These are phyloP conservation scores for Ligustrum vulgare DNA, from an alignment of 257 asterid species.

Conservation along the genomic window DNA sequence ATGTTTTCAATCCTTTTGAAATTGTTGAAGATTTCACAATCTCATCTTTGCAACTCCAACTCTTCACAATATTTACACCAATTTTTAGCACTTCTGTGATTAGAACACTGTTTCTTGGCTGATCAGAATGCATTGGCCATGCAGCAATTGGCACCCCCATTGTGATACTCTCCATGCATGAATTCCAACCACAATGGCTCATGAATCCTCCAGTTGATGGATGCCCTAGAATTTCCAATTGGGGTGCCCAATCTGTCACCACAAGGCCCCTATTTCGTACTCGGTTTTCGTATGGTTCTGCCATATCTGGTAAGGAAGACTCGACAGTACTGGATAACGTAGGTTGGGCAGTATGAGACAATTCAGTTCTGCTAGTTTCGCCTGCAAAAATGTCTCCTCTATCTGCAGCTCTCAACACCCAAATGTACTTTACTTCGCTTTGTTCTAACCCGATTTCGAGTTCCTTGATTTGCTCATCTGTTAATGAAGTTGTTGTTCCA, in stretches of 20 bases:
- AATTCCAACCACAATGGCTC: constrained; percentile 15
- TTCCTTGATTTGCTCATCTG: constrained; percentile 13
- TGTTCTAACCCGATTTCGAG: constrained; percentile 5
- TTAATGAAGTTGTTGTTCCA: constrained; percentile 6
- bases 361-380: neutral
- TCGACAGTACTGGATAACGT: neutral
- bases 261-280: neutral
- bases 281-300: neutral
- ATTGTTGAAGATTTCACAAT: neutral
- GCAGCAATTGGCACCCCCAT: constrained; percentile 10
- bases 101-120: neutral
- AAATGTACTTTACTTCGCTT: constrained; percentile 4
- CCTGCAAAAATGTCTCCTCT: constrained; percentile 3
- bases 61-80: constrained; percentile 7
- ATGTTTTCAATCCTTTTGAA: neutral
- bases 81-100: neutral
- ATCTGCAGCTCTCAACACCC: constrained; percentile 22
- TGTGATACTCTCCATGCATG: neutral
- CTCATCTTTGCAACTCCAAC: neutral
- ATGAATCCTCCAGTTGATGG: constrained; percentile 10
- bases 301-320: neutral
- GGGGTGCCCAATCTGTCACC: constrained; percentile 7
- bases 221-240: constrained; percentile 5
- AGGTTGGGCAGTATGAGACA: neutral
- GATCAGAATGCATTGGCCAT: constrained; percentile 14